A percentile compares a stretch with the other conserved stretches of the same genome.
Conservation (phyloP, 2,329 filamentous ascomycete genomes). For the Aspergillus ochraceoroseus region DNA sequence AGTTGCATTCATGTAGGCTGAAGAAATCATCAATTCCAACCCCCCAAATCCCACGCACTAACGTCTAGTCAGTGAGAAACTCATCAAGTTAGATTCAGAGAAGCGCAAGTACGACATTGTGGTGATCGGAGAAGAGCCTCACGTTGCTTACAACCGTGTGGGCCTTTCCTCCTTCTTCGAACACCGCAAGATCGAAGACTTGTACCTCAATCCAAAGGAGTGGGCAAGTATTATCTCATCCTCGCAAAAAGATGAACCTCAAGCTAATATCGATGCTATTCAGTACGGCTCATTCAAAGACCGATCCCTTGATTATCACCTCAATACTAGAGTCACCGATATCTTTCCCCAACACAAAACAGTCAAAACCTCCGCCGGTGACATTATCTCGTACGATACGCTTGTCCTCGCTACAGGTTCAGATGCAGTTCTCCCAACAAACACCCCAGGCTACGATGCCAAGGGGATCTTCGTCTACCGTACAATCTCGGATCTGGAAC, state of each 20-base stretch:
- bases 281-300: conserved; percentile 64
- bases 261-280: no score
- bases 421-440: conserved; percentile 67
- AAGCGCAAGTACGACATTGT: conserved; percentile 71
- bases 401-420: conserved; percentile 83
- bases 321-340: conserved; percentile 68
- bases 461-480: conserved; percentile 85
- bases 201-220: conserved; percentile 80
- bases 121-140: conserved; percentile 81
- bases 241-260: background rate
- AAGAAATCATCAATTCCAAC: conserved; percentile 3
- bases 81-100: conserved; percentile 76
- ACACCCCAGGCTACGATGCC: conserved; percentile 72
- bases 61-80: conserved; percentile 62
- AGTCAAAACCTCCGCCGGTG: conserved; percentile 65
- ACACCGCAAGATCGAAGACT: conserved; percentile 74
- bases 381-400: conserved; percentile 68
- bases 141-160: conserved; percentile 87
- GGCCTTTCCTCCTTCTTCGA: conserved; percentile 85
- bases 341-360: conserved; percentile 61
- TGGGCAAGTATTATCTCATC: conserved; percentile 55
- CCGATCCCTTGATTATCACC: conserved; percentile 65
- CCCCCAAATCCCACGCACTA: background rate
- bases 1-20: conserved; percentile 77
- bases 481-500: conserved; percentile 74